These are phyloP conservation scores for Harringtonia aguacate DNA, from an alignment of 2,329 filamentous ascomycete species.

Conservation along the genomic window DNA sequence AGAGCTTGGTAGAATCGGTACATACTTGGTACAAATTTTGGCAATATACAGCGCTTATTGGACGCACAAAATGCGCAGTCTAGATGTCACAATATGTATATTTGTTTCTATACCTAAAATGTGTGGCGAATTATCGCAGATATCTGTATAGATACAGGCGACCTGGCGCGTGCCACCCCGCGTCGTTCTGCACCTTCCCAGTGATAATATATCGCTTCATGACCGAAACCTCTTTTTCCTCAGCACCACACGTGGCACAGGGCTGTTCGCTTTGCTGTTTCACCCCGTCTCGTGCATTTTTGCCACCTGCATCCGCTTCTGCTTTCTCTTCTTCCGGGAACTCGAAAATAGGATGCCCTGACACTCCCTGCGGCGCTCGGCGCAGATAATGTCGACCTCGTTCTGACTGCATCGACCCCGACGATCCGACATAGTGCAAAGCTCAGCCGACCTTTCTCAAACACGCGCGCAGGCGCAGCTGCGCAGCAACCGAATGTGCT, in stretches of 20 bases:
- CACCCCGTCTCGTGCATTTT: neutral
- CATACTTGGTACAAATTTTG: no score
- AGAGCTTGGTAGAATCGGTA: no score
- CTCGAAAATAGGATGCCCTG: no score
- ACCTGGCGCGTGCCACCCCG: slow-evolving; percentile 3
- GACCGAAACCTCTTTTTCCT: neutral
- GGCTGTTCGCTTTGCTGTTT: neutral
- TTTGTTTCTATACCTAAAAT: neutral
- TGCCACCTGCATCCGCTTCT: neutral
- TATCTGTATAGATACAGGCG: neutral
- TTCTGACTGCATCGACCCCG: no score
- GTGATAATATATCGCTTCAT: neutral
- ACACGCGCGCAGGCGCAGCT: no score
- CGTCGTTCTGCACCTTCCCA: neutral
- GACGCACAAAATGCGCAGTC: no score
- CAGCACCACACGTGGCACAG: neutral
- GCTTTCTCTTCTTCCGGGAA: neutral
- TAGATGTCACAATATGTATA: no score
- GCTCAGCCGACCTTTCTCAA: no score
- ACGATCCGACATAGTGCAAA: no score
- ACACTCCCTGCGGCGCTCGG: neutral
- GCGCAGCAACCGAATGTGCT: neutral
- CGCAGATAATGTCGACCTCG: no score
- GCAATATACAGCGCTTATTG: no score
- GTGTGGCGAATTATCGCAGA: no score